A percentile compares a stretch with the other conserved stretches of the same genome.
These are phyloP conservation scores for Oenanthe javanica DNA, from an alignment of 140 eudicot genomes.

Conservation along the genomic window DNA sequence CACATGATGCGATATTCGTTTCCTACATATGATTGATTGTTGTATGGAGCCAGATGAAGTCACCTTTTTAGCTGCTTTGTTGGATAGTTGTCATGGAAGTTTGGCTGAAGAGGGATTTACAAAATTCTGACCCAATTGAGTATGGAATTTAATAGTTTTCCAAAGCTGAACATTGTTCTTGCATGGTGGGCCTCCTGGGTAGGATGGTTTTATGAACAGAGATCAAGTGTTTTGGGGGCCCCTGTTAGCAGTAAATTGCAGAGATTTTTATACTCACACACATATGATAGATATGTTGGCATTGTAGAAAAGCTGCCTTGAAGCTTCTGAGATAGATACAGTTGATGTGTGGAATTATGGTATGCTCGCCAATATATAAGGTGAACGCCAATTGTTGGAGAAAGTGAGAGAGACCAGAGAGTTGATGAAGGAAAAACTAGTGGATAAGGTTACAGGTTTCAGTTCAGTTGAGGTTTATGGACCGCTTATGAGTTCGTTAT, in stretches of 20 bases:
- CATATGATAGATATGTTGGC: slow-evolving; percentile 49
- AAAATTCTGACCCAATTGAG: slow-evolving; percentile 42
- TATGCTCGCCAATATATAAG: slow-evolving; percentile 63
- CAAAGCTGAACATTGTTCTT: slow-evolving; percentile 50
- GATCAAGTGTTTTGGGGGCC: slow-evolving; percentile 3
- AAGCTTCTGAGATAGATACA: slow-evolving; percentile 67
- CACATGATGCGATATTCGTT: slow-evolving; percentile 43
- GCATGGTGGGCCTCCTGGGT: slow-evolving; percentile 77
- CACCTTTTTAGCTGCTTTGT: slow-evolving; percentile 56
- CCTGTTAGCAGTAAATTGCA: slow-evolving; percentile 48
- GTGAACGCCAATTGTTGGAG: slow-evolving; percentile 19
- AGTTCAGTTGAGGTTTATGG: slow-evolving; percentile 70
- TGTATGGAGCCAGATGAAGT: slow-evolving; percentile 62
- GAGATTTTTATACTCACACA: slow-evolving; percentile 30
- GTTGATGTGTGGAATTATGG: slow-evolving; percentile 62
- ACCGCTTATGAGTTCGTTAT: slow-evolving; percentile 43
- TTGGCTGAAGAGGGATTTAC: slow-evolving; percentile 68
- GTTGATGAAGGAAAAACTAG: slow-evolving; percentile 58
- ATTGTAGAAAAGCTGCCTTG: slow-evolving; percentile 60
- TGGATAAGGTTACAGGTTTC: slow-evolving; percentile 73
- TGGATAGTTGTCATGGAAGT: slow-evolving; percentile 86
- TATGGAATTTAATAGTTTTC: slow-evolving; percentile 36
- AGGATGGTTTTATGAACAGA: slow-evolving; percentile 52
- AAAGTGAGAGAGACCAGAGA: slow-evolving; percentile 33
- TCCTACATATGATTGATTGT: slow-evolving; percentile 47